phyloP scores from a whole-genome alignment of 768 basidiomycete genomes.

The Fomitopsis serialis region DNA sequence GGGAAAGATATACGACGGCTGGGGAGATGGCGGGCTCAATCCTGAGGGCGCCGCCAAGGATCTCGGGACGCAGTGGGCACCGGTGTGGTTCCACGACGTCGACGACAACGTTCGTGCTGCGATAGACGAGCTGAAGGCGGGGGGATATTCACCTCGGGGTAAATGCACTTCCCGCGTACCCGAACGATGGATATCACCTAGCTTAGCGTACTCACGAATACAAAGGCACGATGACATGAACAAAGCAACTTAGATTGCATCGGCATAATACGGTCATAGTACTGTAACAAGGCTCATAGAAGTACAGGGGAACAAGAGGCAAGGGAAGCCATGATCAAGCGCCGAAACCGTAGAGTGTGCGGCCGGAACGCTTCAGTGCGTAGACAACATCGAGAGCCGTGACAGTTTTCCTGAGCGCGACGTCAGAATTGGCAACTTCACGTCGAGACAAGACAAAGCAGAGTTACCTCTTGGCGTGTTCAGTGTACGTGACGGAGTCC shows the following conservation, averaged over 20 bases:
- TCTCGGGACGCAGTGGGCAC: slow-evolving; percentile 37
- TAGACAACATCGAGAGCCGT: slow-evolving; percentile 60
- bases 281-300: background rate
- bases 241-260: background rate
- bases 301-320: background rate
- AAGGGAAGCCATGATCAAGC: slow-evolving; percentile 22
- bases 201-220: no score
- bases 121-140: slow-evolving; percentile 1
- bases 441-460: background rate
- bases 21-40: slow-evolving; percentile 25
- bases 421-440: background rate
- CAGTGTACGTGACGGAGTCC: slow-evolving; percentile 47
- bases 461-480: slow-evolving; percentile 46
- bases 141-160: background rate
- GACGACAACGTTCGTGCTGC: slow-evolving; percentile 27
- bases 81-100: slow-evolving; percentile 44
- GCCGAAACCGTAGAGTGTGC: slow-evolving; percentile 55
- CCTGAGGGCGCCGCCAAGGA: slow-evolving; percentile 28
- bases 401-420: slow-evolving; percentile 36
- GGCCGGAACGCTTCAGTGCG: slow-evolving; percentile 53
- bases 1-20: slow-evolving; percentile 41
- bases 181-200: no score
- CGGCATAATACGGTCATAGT: background rate
- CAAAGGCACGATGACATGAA: background rate
- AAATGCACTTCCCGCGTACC: background rate